Conservation (phyloP, 768 basidiomycete genomes). For the Mycena rosella region DNA sequence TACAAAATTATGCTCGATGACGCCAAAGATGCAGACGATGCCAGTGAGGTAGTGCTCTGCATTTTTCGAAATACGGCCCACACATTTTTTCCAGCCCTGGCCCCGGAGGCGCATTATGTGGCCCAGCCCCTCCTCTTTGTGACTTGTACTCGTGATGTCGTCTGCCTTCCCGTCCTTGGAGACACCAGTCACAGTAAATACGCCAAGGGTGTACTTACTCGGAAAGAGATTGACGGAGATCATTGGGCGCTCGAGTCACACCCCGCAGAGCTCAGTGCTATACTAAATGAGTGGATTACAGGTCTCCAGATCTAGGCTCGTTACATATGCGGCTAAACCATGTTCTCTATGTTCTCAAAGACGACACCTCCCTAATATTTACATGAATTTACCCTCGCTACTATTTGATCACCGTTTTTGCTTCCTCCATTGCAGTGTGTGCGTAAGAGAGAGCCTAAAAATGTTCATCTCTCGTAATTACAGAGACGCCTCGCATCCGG, state of each 20-base stretch:
- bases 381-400: too few species aligned
- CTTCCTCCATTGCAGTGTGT: too few species aligned
- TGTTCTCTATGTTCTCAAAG: too few species aligned
- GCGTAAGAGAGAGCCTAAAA: too few species aligned
- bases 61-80: neutral
- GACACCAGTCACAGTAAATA: neutral
- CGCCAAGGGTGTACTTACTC: neutral
- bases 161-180: neutral
- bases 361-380: too few species aligned
- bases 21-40: conserved; percentile 47
- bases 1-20: conserved; percentile 48
- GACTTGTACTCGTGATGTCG: neutral
- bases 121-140: conserved; percentile 4
- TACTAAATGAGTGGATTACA: conserved; percentile 7
- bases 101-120: neutral
- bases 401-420: too few species aligned
- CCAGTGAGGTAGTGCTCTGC: conserved; percentile 40
- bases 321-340: too few species aligned
- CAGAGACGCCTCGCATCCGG: too few species aligned
- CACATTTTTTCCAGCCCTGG: neutral
- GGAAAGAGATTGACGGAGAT: neutral
- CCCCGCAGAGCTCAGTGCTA: conserved; percentile 3
- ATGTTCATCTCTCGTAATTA: too few species aligned
- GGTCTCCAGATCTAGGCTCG: neutral
- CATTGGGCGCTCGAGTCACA: conserved; percentile 22